Base-by-base conservation (phyloP, 1,284 basidiomycete genomes). In the Phellopilus nigrolimitatus region DNA sequence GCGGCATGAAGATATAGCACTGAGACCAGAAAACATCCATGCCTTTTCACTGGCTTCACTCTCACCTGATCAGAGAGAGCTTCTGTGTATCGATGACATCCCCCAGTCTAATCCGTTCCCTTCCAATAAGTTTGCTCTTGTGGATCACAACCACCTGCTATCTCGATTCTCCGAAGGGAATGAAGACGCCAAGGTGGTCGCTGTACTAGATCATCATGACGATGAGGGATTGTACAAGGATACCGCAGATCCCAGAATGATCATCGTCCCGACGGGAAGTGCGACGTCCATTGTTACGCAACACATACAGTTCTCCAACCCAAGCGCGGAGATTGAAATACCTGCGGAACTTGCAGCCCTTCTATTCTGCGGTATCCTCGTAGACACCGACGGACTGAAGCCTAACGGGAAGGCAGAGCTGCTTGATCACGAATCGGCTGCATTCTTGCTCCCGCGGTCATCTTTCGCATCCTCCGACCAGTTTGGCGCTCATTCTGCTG, bases 121-220 rank as follows among this genome's bases (percentile, higher is more conserved):
- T 0, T 82, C 81, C 3, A 73, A 73, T n/a, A 71, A 69, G 3
- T 91, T 91, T 61, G 88, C 79, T 0, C 76, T 98, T 7, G 90
- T 97, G 19, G 95, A 98, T 66, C 94, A 97, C 67, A 97, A 97
- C 62, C 72, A 73, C 8, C 74, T 95, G 12, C 70, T 74, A n/a
- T 62, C 77, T 0, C 61, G 63, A 3, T 88, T 86, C 62, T 61
- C 69, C 1, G 49, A 58, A 6, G 63, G 68, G 24, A 67, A 73
- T 37, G 65, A 73, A 4, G 63, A 66, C 21, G 67, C 71, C 1
- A 66, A 68, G 7, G 91, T 98, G 3, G 72, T 80, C 1, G 83
- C 87, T 2, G 74, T 98, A 47, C 70, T 99, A n/a, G 95, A 99
- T 66, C 95, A 99, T 64, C 95, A 99, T 66, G 83, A 79, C 37